Evolutionary conservation across 1,284 basidiomycete genomes (phyloP), one percentile per base, ranked within the genome.

Genomic region (Filobasidium uniguttulatum): DNA sequence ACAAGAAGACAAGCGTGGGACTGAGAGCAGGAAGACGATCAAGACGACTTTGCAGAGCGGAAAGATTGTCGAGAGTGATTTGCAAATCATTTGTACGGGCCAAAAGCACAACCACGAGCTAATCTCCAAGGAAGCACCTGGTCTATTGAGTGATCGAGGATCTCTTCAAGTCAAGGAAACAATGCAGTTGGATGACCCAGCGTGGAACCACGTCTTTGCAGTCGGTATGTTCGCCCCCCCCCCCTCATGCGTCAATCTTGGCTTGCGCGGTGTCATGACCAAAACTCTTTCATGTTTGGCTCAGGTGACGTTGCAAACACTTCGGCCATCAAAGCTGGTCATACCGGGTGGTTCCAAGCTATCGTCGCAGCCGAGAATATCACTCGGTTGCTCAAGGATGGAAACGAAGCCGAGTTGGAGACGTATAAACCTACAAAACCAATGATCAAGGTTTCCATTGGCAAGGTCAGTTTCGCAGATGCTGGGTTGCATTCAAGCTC

Each of bases 21-120:
- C 33, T 19, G 23, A 33, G 26, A 44, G 51, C 14, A 44, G 46
- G 43, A 48, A 44, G 41, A 53, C 46, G 51, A 45, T 53, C 25
- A 48, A 38, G 46, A 44, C 47, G 3, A 46, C 30, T 29, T 20
- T 50, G 48, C 44, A 30, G 48, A 51, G 44, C 29, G 49, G 44
- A 7, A 49, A 54, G 55, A 44, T 49, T 29, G 40, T 53, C 12
- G 51, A 53, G 35, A 53, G 51, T 28, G 80, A 83, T 59, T 63
- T 83, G 5, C 67, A 85, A 80, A 73, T 86, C 14, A 69, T 82
- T 1, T 85, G 84, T 61, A 85, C 83, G 0, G 83, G 83, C 6
- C 83, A 85, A 65, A 72, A 68, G 31, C 82, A 83, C 17, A 84
- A 85, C 61, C 80, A 81, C 0, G 69, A 64, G 1, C 62, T 85